A percentile compares a stretch with the other conserved stretches of the same genome.
Conservation (phyloP, 2,329 filamentous ascomycete genomes). For the Clonostachys rosea region DNA sequence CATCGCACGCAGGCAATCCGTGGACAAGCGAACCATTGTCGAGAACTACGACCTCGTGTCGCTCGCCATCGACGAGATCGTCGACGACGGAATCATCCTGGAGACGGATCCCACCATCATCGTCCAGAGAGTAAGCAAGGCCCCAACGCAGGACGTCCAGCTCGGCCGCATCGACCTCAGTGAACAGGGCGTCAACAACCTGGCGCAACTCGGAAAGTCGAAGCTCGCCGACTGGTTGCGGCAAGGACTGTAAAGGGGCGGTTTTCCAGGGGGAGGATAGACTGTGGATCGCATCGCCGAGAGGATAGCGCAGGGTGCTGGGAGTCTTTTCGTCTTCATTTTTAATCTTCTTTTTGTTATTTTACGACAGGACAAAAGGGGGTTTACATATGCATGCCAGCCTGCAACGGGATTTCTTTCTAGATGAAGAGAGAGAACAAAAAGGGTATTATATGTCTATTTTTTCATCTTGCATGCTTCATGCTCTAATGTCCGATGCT, state of each 20-base stretch:
- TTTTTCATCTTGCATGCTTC: conserved; percentile 17
- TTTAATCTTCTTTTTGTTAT: conserved; percentile 4
- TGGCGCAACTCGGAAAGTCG: conserved; percentile 89
- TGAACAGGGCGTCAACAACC: conserved; percentile 90
- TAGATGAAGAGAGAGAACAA: not conserved
- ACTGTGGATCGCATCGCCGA: not conserved
- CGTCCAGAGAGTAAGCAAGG: conserved; percentile 85
- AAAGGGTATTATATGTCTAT: conserved; percentile 5
- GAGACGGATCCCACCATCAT: conserved; percentile 96
- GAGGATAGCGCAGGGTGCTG: no score
- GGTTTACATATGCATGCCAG: no score
- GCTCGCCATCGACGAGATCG: conserved; percentile 90
- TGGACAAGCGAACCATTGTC: conserved; percentile 95
- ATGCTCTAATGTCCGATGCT: conserved; percentile 54
- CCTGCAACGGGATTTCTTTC: no score
- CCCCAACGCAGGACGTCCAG: conserved; percentile 85
- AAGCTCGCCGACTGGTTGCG: conserved; percentile 88
- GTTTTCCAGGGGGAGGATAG: not conserved
- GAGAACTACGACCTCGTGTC: conserved; percentile 98
- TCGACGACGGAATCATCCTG: conserved; percentile 93
- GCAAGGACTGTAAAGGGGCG: conserved; percentile 60
- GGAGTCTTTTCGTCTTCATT: conserved; percentile 9
- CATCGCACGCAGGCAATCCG: conserved; percentile 65
- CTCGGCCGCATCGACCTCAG: conserved; percentile 93
- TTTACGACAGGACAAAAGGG: not conserved